phyloP scores from a whole-genome alignment of 805 yeast genomes.

The Nakazawaea sp. region DNA sequence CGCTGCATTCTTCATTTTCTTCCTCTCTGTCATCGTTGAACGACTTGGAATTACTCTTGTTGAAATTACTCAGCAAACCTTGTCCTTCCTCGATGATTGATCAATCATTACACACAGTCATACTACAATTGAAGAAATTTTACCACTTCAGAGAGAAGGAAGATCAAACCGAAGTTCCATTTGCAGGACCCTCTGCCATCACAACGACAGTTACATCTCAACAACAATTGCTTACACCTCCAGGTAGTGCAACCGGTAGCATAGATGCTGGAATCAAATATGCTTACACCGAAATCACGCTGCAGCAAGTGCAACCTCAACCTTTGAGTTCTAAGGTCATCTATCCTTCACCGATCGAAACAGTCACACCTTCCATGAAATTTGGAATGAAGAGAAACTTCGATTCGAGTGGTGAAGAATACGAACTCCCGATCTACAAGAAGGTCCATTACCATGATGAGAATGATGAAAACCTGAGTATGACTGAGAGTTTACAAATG shows the following conservation, averaged over 20 bases:
- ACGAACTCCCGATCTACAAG: not conserved
- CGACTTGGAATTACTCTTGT: constrained; percentile 20
- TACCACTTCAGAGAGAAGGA: not conserved
- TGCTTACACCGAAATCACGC: not conserved
- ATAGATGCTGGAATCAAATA: constrained; percentile 12
- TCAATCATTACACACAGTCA: constrained; percentile 1
- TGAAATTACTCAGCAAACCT: constrained; percentile 11
- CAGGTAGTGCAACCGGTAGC: constrained; percentile 10
- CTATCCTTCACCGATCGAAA: constrained; percentile 11
- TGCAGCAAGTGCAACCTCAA: not conserved
- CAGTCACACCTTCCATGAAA: constrained; percentile 1
- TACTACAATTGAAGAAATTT: constrained; percentile 5
- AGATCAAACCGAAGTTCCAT: not conserved
- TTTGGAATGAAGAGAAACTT: constrained; percentile 5
- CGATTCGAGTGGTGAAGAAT: not conserved
- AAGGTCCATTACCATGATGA: no score
- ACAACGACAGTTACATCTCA: no score
- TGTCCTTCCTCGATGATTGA: constrained; percentile 8
- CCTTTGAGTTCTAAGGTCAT: not conserved
- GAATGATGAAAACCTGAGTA: no score
- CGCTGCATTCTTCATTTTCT: no score
- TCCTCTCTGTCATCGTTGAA: constrained; percentile 28
- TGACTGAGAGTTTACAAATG: no score
- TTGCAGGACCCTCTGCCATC: not conserved
- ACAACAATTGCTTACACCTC: constrained; percentile 11